Evolutionary conservation across 2,329 filamentous ascomycete species (phyloP), one percentile per base, ranked within the genome.

Genomic region (Fusarium neocosmosporiellum): DNA sequence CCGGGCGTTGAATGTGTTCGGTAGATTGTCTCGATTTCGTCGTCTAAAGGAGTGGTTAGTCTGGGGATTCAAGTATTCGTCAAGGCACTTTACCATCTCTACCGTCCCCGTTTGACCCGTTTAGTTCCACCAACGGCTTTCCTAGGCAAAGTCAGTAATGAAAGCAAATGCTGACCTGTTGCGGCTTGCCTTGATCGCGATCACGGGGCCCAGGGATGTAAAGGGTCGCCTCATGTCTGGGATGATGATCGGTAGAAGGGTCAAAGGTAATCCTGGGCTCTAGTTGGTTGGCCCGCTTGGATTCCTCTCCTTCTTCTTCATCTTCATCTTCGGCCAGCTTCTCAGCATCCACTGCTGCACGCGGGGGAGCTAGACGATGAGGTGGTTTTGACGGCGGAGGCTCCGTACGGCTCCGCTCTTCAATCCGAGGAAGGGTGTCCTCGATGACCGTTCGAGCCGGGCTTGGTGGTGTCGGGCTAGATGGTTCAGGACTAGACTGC

Each of bases 191-290:
- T 55, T 70, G 72, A 20, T 81, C 80, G 16, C 80, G 78, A 46
- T 80, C 80, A n/a, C 80, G 73, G 34, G 80, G 80, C 1, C 78
- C 78, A 7, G 80, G 80, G 10, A 81, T 80, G 27, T 81, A 79
- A 2, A 81, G 67, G 2, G 78, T 69, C 1, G 69, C 54, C 8
- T 78, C 78, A 16, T 63, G 71, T 22, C 75, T 71, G 6, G 78
- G 78, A 48, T 77, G 79, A 20, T 66, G 66, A 16, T 79, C 69
- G 6, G 75, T 62, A 1, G 78, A 72, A 16, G 77, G 72, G 62
- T 80, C 78, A 53, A 80, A 80, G 1, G 73, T 79, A 37, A 80
- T 80, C n/a, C 71, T 64, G 2, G 69, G 54, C 14, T 70, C 74
- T 1, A 50, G 37, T 6, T 67, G 57, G 48, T 39, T 53, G 4